A percentile compares a stretch with the other conserved stretches of the same genome.
Conservation (phyloP, 2,329 filamentous ascomycete species). For the Chrysoporthe austroafricana region DNA sequence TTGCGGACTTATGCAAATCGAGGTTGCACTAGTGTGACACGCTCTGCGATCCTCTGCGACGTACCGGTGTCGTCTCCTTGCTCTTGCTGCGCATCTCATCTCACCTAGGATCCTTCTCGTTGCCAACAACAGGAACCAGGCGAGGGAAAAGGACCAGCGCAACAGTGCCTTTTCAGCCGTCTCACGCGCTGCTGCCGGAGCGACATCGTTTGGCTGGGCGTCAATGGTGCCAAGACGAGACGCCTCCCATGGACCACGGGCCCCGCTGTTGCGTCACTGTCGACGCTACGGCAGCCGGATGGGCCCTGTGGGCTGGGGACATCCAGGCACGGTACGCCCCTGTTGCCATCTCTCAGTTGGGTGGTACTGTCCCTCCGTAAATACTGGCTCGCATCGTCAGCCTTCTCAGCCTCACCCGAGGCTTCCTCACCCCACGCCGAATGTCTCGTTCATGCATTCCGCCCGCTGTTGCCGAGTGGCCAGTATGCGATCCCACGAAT, state of each 20-base stretch:
- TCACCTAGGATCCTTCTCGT: background rate
- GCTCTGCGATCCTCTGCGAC: constrained; percentile 11
- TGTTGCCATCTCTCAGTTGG: background rate
- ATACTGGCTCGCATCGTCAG: constrained; percentile 1
- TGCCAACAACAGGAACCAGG: background rate
- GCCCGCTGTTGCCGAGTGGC: too few species aligned
- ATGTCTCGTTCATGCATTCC: background rate
- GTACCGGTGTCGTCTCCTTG: background rate
- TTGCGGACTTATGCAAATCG: constrained; percentile 5
- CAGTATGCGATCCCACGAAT: background rate
- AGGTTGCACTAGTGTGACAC: constrained; percentile 11
- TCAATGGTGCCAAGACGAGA: constrained; percentile 13
- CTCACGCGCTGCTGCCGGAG: background rate
- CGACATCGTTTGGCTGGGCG: background rate
- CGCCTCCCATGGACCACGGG: background rate
- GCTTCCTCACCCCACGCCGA: background rate
- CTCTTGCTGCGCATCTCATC: background rate
- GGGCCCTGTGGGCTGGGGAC: constrained; percentile 2
- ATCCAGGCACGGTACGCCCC: background rate
- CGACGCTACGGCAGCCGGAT: background rate
- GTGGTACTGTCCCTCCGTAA: too few species aligned
- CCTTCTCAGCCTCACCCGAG: background rate
- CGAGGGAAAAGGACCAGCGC: background rate
- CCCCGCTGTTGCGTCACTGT: constrained; percentile 14
- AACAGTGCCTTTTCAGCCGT: background rate